Evolutionary conservation across 805 yeast genomes (phyloP), one percentile per base, ranked within the genome.

Genomic region (Sugiyamaella marilandica): DNA sequence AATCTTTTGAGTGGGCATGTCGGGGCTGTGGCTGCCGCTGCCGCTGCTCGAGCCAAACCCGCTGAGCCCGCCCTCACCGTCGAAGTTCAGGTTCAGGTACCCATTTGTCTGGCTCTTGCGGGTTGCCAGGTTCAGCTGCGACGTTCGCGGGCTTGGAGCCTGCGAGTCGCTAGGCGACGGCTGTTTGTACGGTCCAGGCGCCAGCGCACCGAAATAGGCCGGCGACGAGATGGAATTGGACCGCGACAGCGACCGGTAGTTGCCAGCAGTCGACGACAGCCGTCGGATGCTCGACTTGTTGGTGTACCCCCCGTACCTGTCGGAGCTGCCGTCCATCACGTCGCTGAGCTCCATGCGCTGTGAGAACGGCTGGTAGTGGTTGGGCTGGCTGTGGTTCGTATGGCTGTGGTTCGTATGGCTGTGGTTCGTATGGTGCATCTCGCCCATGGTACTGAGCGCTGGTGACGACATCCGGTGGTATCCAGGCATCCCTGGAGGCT

Each of bases 331-430:
- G 11, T 52, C 54, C 55, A 59, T 54, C 36, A 65, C 59, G 33
- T 65, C 63, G 45, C 61, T 67, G 8, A 66, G 63, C 49, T 66
- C 69, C 53, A 67, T 54, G 47, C 55, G 59, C 54, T 67, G 71
- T n/a, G 69, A 65, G 50, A 60, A 63, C 31, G 60, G 51, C 29
- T 7, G 29, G 29, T 24, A 5, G 7, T 24, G 29, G 29, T 24
- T 24, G 29, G 7, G 7, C 7, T 24, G 29, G 29, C 7, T 24
- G 29, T 24, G 29, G 29, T 24, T 24, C 29, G 29, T 24, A 7
- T 24, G 29, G 29, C n/a, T n/a, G 7, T 24, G 29, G 29, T 24
- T 24, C 7, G 7, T 7, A 5, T 24, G 29, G 29, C 7, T 24
- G 29, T 24, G 29, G 29, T 24, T 24, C 29, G 29, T 24, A 7